Conservation (phyloP, 805 yeast species). For the Candida golubevii region DNA sequence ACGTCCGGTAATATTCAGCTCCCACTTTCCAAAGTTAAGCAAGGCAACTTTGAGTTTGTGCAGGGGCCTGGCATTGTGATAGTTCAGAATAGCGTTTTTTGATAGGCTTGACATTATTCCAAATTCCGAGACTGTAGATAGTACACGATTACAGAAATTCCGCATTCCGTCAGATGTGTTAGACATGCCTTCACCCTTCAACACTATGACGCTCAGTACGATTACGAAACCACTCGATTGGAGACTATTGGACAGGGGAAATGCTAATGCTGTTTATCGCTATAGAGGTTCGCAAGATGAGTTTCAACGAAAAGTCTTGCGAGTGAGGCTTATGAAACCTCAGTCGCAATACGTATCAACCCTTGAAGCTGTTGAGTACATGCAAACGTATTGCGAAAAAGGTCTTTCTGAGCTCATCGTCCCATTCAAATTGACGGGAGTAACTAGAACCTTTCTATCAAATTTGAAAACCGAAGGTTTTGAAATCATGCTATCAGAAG, state of each 20-base stretch:
- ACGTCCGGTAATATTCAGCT: too few species aligned
- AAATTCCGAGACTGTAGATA: too few species aligned
- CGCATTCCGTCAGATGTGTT: too few species aligned
- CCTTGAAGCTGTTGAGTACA: slow-evolving; percentile 38
- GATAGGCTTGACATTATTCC: too few species aligned
- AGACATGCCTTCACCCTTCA: too few species aligned
- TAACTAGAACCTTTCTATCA: slow-evolving; percentile 29
- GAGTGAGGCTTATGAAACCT: slow-evolving; percentile 33
- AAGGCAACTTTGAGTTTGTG: too few species aligned
- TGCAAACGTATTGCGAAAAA: slow-evolving; percentile 31
- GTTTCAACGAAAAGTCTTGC: slow-evolving; percentile 33
- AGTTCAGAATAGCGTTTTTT: too few species aligned
- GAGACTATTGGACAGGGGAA: slow-evolving; percentile 43
- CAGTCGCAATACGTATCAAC: slow-evolving; percentile 36
- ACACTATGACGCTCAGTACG: too few species aligned
- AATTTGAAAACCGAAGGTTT: slow-evolving; percentile 24
- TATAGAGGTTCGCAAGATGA: slow-evolving; percentile 35
- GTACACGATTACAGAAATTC: too few species aligned
- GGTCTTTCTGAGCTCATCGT: slow-evolving; percentile 28
- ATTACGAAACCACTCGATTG: slow-evolving; percentile 27
- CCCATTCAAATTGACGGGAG: slow-evolving; percentile 29
- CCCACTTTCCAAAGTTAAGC: too few species aligned
- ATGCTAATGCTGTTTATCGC: slow-evolving; percentile 45
- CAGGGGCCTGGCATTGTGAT: too few species aligned
- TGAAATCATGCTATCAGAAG: slow-evolving; percentile 34